A percentile compares a stretch with the other conserved stretches of the same genome.
phyloP scores from a whole-genome alignment of 2,329 filamentous ascomycete genomes.

The Aspergillus sp. region DNA sequence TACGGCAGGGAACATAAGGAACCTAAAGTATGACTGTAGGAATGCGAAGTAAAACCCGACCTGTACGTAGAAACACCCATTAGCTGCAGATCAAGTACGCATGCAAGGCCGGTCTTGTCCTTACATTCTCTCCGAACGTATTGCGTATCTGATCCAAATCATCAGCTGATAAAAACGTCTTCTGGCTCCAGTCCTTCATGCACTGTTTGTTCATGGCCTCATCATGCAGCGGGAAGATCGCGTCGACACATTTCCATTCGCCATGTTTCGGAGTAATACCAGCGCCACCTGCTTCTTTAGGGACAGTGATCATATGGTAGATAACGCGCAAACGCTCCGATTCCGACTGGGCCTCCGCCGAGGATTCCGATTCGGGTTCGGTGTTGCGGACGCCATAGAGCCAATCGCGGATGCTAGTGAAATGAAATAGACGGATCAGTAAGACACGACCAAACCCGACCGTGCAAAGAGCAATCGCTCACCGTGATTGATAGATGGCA shows the following conservation, averaged over 20 bases:
- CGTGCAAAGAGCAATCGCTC: constrained; percentile 14
- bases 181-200: constrained; percentile 72
- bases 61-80: constrained; percentile 33
- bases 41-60: constrained; percentile 97
- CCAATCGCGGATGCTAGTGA: constrained; percentile 81
- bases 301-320: constrained; percentile 78
- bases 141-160: constrained; percentile 77
- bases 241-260: constrained; percentile 72
- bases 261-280: constrained; percentile 71
- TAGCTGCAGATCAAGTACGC: neutral
- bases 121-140: constrained; percentile 68
- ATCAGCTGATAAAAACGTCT: constrained; percentile 50
- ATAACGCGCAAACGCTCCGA: constrained; percentile 86
- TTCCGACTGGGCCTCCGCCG: constrained; percentile 81
- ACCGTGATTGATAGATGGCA: constrained; percentile 82
- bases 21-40: constrained; percentile 88
- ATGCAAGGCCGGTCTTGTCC: constrained; percentile 7
- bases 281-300: constrained; percentile 73
- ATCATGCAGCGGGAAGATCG: constrained; percentile 80
- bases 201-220: constrained; percentile 73
- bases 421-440: neutral
- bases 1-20: constrained; percentile 77
- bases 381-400: constrained; percentile 84
- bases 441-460: neutral
- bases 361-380: constrained; percentile 69